These are phyloP conservation scores for Aureobasidium sp. DNA, from an alignment of 2,329 filamentous ascomycete species.

Conservation along the genomic window DNA sequence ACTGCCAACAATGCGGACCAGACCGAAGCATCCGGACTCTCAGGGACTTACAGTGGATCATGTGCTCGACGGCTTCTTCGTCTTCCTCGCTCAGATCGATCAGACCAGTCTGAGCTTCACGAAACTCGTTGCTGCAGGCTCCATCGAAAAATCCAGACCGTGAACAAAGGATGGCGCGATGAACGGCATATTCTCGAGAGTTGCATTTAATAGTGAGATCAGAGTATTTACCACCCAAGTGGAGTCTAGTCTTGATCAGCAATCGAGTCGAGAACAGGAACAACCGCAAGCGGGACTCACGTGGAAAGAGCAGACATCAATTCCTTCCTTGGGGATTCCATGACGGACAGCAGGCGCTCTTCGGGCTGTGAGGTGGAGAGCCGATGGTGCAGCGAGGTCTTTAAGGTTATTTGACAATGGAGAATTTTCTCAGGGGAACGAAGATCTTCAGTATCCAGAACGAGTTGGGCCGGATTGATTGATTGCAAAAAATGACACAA, in stretches of 20 bases:
- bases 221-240: slow-evolving; percentile 36
- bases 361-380: slow-evolving; percentile 13
- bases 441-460: background rate
- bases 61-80: slow-evolving; percentile 33
- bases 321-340: slow-evolving; percentile 37
- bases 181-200: slow-evolving; percentile 39
- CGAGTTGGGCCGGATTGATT: background rate
- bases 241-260: slow-evolving; percentile 26
- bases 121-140: slow-evolving; percentile 31
- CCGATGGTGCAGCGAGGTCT: slow-evolving; percentile 7
- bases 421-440: background rate
- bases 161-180: slow-evolving; percentile 43
- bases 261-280: background rate
- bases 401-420: slow-evolving; percentile 13
- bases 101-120: slow-evolving; percentile 27
- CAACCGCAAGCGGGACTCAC: slow-evolving; percentile 29
- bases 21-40: background rate
- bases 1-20: background rate
- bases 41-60: slow-evolving; percentile 32
- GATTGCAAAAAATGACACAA: background rate
- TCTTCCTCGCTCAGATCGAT: slow-evolving; percentile 34
- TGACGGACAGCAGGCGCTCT: slow-evolving; percentile 17
- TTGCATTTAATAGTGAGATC: slow-evolving; percentile 44
- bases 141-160: slow-evolving; percentile 40
- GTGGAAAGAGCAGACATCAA: slow-evolving; percentile 41